Percentiles rank a stretch among this genome's conserved stretches.
Evolutionary conservation across 768 basidiomycete species (phyloP).

Genomic region (Rhodotorula kratochvilovae): DNA sequence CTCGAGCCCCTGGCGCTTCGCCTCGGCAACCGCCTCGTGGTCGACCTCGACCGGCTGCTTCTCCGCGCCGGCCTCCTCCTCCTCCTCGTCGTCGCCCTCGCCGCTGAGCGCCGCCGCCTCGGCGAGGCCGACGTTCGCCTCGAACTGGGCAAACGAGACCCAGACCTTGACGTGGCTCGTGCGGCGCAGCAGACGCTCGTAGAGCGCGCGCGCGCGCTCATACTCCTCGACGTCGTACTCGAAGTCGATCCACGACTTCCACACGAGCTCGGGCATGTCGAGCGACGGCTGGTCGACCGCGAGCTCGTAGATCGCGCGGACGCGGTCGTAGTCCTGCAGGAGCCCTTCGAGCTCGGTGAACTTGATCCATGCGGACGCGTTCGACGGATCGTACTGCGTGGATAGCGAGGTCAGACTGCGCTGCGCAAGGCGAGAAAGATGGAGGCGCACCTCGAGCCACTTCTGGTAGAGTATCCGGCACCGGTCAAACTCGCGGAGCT

Average conservation of each 20-base stretch:
- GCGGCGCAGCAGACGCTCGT: slow-evolving; percentile 76
- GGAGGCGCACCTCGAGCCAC: slow-evolving; percentile 70
- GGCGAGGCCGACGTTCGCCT: slow-evolving; percentile 53
- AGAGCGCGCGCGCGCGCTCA: slow-evolving; percentile 72
- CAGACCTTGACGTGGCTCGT: slow-evolving; percentile 96
- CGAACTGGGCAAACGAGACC: slow-evolving; percentile 91
- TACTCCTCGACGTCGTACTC: slow-evolving; percentile 91
- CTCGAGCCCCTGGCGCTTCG: slow-evolving; percentile 43
- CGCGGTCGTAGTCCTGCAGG: slow-evolving; percentile 78
- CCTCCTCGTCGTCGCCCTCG: slow-evolving; percentile 66
- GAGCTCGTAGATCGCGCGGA: slow-evolving; percentile 90
- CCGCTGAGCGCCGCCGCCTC: slow-evolving; percentile 46
- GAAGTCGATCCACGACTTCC: slow-evolving; percentile 96
- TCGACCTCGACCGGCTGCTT: slow-evolving; percentile 44
- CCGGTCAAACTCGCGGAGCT: slow-evolving; percentile 92
- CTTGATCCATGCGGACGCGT: slow-evolving; percentile 91
- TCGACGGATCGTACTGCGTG: slow-evolving; percentile 74
- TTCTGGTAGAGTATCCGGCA: slow-evolving; percentile 88
- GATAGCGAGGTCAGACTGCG: slow-evolving; percentile 8
- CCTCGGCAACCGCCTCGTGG: slow-evolving; percentile 42
- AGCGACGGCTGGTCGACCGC: slow-evolving; percentile 75
- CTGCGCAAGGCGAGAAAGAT: background rate
- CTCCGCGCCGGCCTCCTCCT: slow-evolving; percentile 56
- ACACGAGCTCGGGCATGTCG: slow-evolving; percentile 89
- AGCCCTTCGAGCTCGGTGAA: slow-evolving; percentile 86